These are phyloP conservation scores for Cyphellophora attinorum DNA, from an alignment of 2,329 filamentous ascomycete genomes.

Conservation along the genomic window DNA sequence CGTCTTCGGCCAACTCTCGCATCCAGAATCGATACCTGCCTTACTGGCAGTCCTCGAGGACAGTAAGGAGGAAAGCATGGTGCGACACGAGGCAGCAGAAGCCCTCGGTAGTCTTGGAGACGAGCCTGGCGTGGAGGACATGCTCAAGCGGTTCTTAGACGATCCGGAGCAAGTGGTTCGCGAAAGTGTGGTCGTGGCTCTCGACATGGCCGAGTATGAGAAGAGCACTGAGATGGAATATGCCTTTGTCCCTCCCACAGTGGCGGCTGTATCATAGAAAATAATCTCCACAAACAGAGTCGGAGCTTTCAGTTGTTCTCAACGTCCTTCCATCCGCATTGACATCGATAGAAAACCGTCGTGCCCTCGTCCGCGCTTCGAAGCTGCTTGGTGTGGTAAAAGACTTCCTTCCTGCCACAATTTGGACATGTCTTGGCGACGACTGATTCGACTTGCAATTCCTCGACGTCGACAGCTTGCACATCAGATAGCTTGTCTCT, in stretches of 20 bases:
- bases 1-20: slow-evolving; percentile 91
- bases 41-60: slow-evolving; percentile 71
- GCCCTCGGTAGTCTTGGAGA: slow-evolving; percentile 89
- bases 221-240: slow-evolving; percentile 82
- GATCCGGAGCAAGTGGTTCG: slow-evolving; percentile 89
- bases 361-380: slow-evolving; percentile 91
- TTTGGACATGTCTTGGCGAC: slow-evolving; percentile 65
- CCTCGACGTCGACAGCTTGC: slow-evolving; percentile 68
- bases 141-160: slow-evolving; percentile 70
- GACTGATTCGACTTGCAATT: slow-evolving; percentile 63
- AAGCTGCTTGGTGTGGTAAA: slow-evolving; percentile 74
- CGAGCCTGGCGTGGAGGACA: slow-evolving; percentile 84
- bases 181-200: slow-evolving; percentile 86
- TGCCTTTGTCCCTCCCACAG: slow-evolving; percentile 67
- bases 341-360: slow-evolving; percentile 81
- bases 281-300: neutral
- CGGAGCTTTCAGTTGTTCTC: slow-evolving; percentile 24
- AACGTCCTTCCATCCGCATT: slow-evolving; percentile 64
- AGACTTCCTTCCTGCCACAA: slow-evolving; percentile 74
- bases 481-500: slow-evolving; percentile 79
- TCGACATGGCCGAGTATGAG: slow-evolving; percentile 98
- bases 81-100: slow-evolving; percentile 93
- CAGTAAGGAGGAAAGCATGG: slow-evolving; percentile 81
- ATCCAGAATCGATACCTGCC: slow-evolving; percentile 92
- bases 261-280: slow-evolving; percentile 8